A percentile compares a stretch with the other conserved stretches of the same genome.
These are phyloP conservation scores for Clathrospora elynae DNA, from an alignment of 2,329 filamentous ascomycete genomes.

Conservation along the genomic window DNA sequence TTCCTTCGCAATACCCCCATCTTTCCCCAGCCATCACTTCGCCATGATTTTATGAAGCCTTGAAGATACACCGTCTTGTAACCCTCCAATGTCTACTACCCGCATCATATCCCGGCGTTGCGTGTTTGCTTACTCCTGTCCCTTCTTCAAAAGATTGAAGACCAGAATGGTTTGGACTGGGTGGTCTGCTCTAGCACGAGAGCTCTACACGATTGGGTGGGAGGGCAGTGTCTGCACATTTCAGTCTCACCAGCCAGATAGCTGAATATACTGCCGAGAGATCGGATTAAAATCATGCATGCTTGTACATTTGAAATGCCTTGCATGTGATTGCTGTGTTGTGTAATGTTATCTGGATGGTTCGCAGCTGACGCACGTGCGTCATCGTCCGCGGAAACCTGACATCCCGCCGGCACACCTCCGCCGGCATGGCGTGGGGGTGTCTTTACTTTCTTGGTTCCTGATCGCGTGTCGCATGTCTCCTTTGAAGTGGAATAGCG, in stretches of 20 bases:
- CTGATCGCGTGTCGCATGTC: slow-evolving; percentile 18
- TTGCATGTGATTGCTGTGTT: slow-evolving; percentile 1
- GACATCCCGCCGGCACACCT: slow-evolving; percentile 12
- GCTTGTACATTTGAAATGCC: neutral
- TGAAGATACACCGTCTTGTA: slow-evolving; percentile 52
- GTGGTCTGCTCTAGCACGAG: slow-evolving; percentile 23
- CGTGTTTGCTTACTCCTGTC: slow-evolving; percentile 36
- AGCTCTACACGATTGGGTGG: slow-evolving; percentile 18
- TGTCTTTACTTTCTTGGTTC: slow-evolving; percentile 6
- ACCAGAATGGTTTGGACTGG: slow-evolving; percentile 30
- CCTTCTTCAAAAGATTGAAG: too few species aligned
- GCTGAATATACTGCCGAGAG: slow-evolving; percentile 33
- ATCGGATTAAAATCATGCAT: slow-evolving; percentile 19
- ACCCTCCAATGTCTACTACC: slow-evolving; percentile 40
- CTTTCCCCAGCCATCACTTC: slow-evolving; percentile 30
- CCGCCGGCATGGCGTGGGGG: slow-evolving; percentile 19
- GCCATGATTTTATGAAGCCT: slow-evolving; percentile 47
- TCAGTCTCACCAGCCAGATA: slow-evolving; percentile 29
- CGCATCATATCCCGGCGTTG: slow-evolving; percentile 52
- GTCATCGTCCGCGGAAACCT: slow-evolving; percentile 22
- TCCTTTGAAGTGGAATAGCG: neutral
- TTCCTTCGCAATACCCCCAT: slow-evolving; percentile 33
- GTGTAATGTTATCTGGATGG: neutral
- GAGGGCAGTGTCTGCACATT: slow-evolving; percentile 19
- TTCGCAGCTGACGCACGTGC: slow-evolving; percentile 9